Evolutionary conservation across 148 eudicot genomes (phyloP).

Genomic region (Camellia sinensis): DNA sequence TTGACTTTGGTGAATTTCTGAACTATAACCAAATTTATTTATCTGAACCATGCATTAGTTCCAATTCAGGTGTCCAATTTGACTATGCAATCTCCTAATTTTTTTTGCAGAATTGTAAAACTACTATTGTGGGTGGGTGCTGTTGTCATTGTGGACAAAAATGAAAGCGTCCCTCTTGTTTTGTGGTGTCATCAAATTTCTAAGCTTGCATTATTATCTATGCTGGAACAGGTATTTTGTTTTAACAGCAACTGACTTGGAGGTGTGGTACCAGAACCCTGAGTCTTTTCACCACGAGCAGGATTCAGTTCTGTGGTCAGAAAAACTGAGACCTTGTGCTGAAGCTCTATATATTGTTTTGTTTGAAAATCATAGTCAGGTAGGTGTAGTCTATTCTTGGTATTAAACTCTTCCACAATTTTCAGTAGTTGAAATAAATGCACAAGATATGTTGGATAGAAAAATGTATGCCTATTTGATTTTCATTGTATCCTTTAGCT

Average conservation of each 20-base stretch:
- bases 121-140: neutral
- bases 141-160: neutral
- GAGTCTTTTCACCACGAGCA: constrained; percentile 96
- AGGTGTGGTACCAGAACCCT: constrained; percentile 87
- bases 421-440: constrained; percentile 21
- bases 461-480: neutral
- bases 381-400: constrained; percentile 34
- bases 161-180: neutral
- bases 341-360: constrained; percentile 95
- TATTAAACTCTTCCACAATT: neutral
- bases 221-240: constrained; percentile 79
- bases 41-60: neutral
- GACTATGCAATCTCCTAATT: neutral
- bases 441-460: neutral
- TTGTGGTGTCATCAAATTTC: constrained; percentile 22
- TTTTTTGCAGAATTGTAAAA: neutral
- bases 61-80: neutral
- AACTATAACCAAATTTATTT: neutral
- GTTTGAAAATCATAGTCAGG: constrained; percentile 95
- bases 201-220: constrained; percentile 29
- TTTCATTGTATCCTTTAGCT: constrained; percentile 48
- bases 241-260: constrained; percentile 85
- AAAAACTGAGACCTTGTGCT: constrained; percentile 97
- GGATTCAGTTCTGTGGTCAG: constrained; percentile 95
- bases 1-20: neutral